These are phyloP conservation scores for Lithospermum erythrorhizon DNA, from an alignment of 257 asterid genomes.

Conservation along the genomic window DNA sequence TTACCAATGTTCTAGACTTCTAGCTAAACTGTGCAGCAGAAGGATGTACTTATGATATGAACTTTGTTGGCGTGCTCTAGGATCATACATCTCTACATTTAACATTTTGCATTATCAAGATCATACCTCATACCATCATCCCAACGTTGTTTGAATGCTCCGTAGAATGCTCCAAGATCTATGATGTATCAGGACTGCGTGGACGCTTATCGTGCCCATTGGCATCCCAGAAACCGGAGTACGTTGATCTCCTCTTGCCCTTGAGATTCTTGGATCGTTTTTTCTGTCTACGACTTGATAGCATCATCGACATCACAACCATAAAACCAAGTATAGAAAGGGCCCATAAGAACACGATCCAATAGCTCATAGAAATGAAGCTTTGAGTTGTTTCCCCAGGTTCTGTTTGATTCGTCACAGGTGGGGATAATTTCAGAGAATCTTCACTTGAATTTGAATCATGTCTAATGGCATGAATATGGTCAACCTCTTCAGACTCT, in stretches of 20 bases:
- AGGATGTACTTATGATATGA: background rate
- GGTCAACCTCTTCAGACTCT: slow-evolving; percentile 26
- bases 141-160: background rate
- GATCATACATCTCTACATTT: background rate
- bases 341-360: slow-evolving; percentile 65
- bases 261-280: slow-evolving; percentile 43
- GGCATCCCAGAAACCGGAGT: slow-evolving; percentile 37
- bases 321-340: slow-evolving; percentile 42
- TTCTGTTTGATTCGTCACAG: slow-evolving; percentile 14
- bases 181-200: slow-evolving; percentile 29
- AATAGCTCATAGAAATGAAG: slow-evolving; percentile 52
- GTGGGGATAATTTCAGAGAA: slow-evolving; percentile 29
- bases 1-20: too few species aligned
- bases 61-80: background rate
- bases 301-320: slow-evolving; percentile 42
- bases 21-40: background rate
- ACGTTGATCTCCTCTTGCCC: slow-evolving; percentile 34
- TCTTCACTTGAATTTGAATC: slow-evolving; percentile 21
- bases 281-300: slow-evolving; percentile 45
- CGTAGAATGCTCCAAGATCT: background rate
- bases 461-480: slow-evolving; percentile 4
- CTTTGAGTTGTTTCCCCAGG: slow-evolving; percentile 24
- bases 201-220: slow-evolving; percentile 25
- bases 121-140: background rate
- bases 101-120: background rate